Base-by-base conservation (phyloP, 2,329 filamentous ascomycete genomes). In the Triangularia verruculosa region DNA sequence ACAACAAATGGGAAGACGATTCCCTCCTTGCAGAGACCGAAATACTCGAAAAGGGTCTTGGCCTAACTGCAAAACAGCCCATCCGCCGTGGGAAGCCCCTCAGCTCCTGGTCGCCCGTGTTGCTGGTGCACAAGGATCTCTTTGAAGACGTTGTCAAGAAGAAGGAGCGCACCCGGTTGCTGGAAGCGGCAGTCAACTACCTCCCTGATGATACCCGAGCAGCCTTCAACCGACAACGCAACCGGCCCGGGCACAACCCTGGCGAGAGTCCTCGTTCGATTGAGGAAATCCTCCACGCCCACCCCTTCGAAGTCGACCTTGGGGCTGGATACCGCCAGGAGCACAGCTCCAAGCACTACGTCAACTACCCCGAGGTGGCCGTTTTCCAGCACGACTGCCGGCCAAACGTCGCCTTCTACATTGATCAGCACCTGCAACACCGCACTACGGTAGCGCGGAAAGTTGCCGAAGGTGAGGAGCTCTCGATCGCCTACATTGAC, bases 381-480 rank as follows among this genome's bases (percentile, higher is more conserved):
- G 59, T 74, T 1, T 53, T 79, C 12, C 77, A 77, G 60, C 78
- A 80, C 69, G 76, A 75, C 22, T 80, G 78, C 66, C 78, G 76
- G 25, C 76, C 78, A 1, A 79, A 79, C 64, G 74, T 78, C 9
- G 72, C 70, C 1, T 72, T 63, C 59, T 70, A 76, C 54, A 67
- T 79, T 15, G 75, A 78, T 58, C 47, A 65, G 0, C 52, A 68
- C 8, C 64, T 78, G 2, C 72, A 74, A 5, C 73, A 78, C 53
- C 72, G 70, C 4, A 72, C 76, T 1, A 73, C 72, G 2, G 75
- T 73, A 0, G 77, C 74, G 0, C 71, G 78, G 13, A 69, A 71
- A 4, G 72, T 78, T 15, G 61, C 60, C 3, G 25, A 67, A 3
- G 77, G 74, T 20, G 77, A 79, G 59, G 75, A 78, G 64, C 74